Evolutionary conservation across 108 stramenopile species (phyloP).

Genomic region (Craspedostauros australis): DNA sequence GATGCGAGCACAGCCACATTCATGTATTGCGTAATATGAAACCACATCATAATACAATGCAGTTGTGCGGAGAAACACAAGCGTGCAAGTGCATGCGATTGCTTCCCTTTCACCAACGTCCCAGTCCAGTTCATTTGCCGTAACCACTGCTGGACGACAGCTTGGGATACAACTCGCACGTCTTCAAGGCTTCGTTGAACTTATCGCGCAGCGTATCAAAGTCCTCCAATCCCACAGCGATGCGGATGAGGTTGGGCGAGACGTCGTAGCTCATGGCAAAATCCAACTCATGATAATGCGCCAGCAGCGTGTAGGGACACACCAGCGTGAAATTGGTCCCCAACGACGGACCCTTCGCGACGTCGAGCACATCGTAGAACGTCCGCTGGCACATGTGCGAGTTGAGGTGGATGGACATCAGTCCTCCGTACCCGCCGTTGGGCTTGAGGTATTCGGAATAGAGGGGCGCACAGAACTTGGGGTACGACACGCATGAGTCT

Average conservation of each 20-base stretch:
- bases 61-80: too few relatives aligned
- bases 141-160: too few relatives aligned
- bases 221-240: slow-evolving; percentile 61
- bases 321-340: slow-evolving; percentile 77
- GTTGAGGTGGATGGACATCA: slow-evolving; percentile 44
- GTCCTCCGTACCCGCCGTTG: slow-evolving; percentile 48
- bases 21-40: too few relatives aligned
- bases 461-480: slow-evolving; percentile 33
- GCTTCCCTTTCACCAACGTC: too few relatives aligned
- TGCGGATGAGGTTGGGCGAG: slow-evolving; percentile 54
- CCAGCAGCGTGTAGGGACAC: slow-evolving; percentile 71
- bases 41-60: too few relatives aligned
- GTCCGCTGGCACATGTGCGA: slow-evolving; percentile 53
- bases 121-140: too few relatives aligned
- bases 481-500: slow-evolving; percentile 65
- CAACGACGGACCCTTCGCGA: slow-evolving; percentile 68
- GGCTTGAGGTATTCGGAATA: slow-evolving; percentile 16
- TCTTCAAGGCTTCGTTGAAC: slow-evolving; percentile 38
- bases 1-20: too few relatives aligned
- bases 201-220: slow-evolving; percentile 36
- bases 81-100: too few relatives aligned
- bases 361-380: slow-evolving; percentile 58
- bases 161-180: slow-evolving; percentile 44
- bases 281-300: slow-evolving; percentile 74
- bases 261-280: slow-evolving; percentile 62